Base-by-base conservation (phyloP, 2,329 filamentous ascomycete species). In the Fusarium newnesense region DNA sequence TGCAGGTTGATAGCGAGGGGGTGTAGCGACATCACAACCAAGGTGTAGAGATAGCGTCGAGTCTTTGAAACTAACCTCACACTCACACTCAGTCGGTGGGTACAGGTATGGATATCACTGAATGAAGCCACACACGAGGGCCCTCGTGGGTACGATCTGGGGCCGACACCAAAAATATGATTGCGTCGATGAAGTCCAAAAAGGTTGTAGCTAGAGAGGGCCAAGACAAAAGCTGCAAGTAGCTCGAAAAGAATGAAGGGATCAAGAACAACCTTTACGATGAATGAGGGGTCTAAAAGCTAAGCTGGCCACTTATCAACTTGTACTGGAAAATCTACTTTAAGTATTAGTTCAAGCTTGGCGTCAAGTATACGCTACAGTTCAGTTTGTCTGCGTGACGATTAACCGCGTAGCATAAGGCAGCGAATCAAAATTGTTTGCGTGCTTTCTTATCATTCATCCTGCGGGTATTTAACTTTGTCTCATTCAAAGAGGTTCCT, bases 181-280 rank as follows among this genome's bases (percentile, higher is more conserved):
- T 66, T 62, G 73, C 71, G 73, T 69, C 50, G 65, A 76, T 73
- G 69, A 74, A 66, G 66, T 65, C 70, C 67, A 59, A 65, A 75
- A 70, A 64, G 72, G 67, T 73, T 66, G 28, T 67, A 67, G 63
- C 65, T 64, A 26, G 36, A 60, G 60, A 74, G 56, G 52, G 70
- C 65, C 66, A 70, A 69, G 60, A 64, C 52, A 67, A n/a, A 44
- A 59, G 58, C 62, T 75, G 72, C 72, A 75, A 53, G 69, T 67
- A 64, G 69, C 61, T 61, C 72, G 47, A 68, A 58, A 56, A 53
- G 58, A 58, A 67, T 19, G 21, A 46, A 46, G 52, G 28, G 58
- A 69, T 62, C 40, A 59, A 67, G 50, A 69, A 59, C 40, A 73
- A 74, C 56, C 65, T 70, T 63, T 58, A 60, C 28, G 21, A 34